Evolutionary conservation across 352 stramenopile species (phyloP), one percentile per base, ranked within the genome.

Genomic region (Globisporangium ultimum): DNA sequence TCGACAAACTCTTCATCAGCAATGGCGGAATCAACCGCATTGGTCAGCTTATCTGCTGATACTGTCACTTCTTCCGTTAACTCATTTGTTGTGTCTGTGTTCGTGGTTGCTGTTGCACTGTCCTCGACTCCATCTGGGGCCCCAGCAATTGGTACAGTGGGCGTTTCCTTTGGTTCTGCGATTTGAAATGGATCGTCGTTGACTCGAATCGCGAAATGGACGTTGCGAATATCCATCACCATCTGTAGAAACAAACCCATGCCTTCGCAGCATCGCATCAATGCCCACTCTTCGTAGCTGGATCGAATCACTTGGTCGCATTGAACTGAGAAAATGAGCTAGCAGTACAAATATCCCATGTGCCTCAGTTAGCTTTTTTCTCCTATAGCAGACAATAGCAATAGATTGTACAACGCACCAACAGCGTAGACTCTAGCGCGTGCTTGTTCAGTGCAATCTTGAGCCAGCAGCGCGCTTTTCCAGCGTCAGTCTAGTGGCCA

Each of bases 281-380:
- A 61, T n/a, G 85, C 78, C 76, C 77, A 87, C n/a, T 94, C 80
- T 21, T 94, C 82, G 55, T 92, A 94, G 49, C 74, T 92, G 13
- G 80, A 70, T 20, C 71, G 74, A 32, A 91, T 81, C 47, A 94
- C 67, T 60, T 88, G 68, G 53, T 92, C 84, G 36, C 82, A 92
- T 1, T 74, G 59, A 64, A 86, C 78, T 0, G 82, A 92, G 43
- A 88, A 89, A 22, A 92, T 87, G 55, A 89, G 87, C 80, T 91
- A 59, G n/a, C 22, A 45, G 28, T 13, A 21, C 17, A 3, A n/a
- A 14, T 22, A 57, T 14, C 22, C 13, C 14, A 42, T 24, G 28
- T 47, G n/a, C 21, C 50, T 46, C 32, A 43, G 11, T 36, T 10
- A n/a, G 41, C 18, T 24, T 42, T 7, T 50, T 45, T 36, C 28